Base-by-base conservation (phyloP, 805 yeast species). In the Candida orba region DNA sequence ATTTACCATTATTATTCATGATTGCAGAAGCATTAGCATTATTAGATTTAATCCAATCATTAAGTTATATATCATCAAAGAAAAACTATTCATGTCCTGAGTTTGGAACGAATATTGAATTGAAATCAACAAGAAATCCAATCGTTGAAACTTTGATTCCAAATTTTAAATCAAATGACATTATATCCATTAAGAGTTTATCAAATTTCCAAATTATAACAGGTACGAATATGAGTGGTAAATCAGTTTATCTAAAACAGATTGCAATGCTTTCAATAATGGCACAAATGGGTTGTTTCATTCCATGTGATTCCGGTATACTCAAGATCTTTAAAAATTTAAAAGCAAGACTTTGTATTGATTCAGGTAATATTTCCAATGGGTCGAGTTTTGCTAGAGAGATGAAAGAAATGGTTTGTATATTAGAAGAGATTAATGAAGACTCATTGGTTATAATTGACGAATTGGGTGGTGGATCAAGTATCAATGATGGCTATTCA, bases 191-290 rank as follows among this genome's bases (percentile, higher is more conserved):
- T 7, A 46, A 54, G 6, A 63, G 59, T 9, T 56, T 63, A 8
- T 70, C 76, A 3, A 51, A 69, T 25, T 53, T 74, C 8, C 75
- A 72, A 43, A 65, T 78, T 2, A 65, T 78, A 6, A 77, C 82
- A 0, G 83, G 84, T 0, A 75, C 78, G 4, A 78, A 78, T 48
- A 75, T 76, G 80, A 78, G 81, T 39, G 84, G 84, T 2, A 79
- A 78, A 52, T 77, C 83, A 0, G 72, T 78, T 6, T 75, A 74
- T 46, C 67, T 79, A 34, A 70, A 71, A 40, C 80, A 76, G 49
- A 64, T 75, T 8, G 76, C 78, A 1, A 50, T 76, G 7, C 49
- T 75, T 9, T 63, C 65, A 3, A 67, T 78, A 7, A 64, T 79
- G 70, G 73, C 78, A 0, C 85, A 80, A 52, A 70, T 78, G 25